Conservation (phyloP, 2,329 filamentous ascomycete species). For the Xylariales sp. region DNA sequence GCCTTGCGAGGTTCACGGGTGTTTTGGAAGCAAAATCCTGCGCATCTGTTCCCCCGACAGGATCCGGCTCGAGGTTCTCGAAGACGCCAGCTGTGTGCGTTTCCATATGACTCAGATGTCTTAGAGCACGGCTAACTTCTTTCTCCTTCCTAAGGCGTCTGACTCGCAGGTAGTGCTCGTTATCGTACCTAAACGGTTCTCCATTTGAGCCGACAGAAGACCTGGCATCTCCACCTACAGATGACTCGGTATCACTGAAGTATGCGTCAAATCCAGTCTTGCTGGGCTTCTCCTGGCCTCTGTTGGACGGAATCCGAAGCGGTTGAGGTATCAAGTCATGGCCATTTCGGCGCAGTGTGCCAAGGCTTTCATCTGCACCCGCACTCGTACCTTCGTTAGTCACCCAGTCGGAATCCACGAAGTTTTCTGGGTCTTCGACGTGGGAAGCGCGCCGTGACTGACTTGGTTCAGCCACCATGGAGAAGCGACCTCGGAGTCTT, state of each 20-base stretch:
- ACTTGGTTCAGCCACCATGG: neutral
- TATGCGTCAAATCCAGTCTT: neutral
- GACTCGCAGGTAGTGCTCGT: constrained; percentile 31
- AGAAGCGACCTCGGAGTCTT: neutral
- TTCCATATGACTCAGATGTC: constrained; percentile 22
- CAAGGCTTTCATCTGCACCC: neutral
- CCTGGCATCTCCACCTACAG: constrained; percentile 14
- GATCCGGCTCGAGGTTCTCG: too few species aligned
- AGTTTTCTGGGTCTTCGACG: neutral
- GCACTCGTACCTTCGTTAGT: neutral
- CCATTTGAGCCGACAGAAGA: constrained; percentile 31
- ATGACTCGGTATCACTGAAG: constrained; percentile 21
- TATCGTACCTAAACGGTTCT: constrained; percentile 45
- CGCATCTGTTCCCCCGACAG: too few species aligned
- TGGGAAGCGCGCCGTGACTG: neutral
- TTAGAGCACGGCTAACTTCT: constrained; percentile 38
- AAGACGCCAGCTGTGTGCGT: too few species aligned
- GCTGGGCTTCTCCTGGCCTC: constrained; percentile 1
- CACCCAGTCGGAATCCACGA: constrained; percentile 1
- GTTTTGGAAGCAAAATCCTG: too few species aligned
- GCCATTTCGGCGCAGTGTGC: neutral
- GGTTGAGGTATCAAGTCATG: constrained; percentile 15
- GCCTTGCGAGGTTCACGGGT: too few species aligned
- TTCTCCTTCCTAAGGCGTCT: constrained; percentile 34
- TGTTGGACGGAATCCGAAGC: constrained; percentile 11